A percentile compares a stretch with the other conserved stretches of the same genome.
Conservation (phyloP, 805 yeast genomes). For the Kluyveromyces siamensis region DNA sequence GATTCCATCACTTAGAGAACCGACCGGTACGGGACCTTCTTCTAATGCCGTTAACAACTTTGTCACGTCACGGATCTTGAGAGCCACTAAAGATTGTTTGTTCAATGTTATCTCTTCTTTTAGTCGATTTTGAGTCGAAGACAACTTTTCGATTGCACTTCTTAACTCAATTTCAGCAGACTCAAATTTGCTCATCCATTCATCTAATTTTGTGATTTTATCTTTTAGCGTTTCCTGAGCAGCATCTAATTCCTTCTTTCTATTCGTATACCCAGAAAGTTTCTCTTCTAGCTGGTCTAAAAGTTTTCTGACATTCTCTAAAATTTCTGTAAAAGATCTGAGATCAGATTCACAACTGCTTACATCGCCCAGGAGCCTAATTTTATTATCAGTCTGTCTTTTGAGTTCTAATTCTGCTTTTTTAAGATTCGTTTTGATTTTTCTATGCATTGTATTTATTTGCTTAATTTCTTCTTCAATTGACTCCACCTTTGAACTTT, state of each 20-base stretch:
- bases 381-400: slow-evolving; percentile 42
- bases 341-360: not conserved
- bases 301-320: not conserved
- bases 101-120: slow-evolving; percentile 33
- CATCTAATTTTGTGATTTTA: slow-evolving; percentile 19
- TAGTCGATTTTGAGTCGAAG: slow-evolving; percentile 30
- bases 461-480: slow-evolving; percentile 57
- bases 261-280: slow-evolving; percentile 43
- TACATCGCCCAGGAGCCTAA: slow-evolving; percentile 24
- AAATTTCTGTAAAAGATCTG: not conserved
- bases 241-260: slow-evolving; percentile 35
- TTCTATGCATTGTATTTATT: slow-evolving; percentile 44
- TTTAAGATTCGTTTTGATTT: slow-evolving; percentile 45
- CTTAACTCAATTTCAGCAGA: slow-evolving; percentile 60
- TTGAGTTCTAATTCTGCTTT: slow-evolving; percentile 58
- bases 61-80: slow-evolving; percentile 47
- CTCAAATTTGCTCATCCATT: slow-evolving; percentile 43
- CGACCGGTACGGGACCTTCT: not conserved
- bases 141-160: slow-evolving; percentile 52
- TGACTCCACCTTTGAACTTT: slow-evolving; percentile 75
- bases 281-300: slow-evolving; percentile 50
- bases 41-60: slow-evolving; percentile 19
- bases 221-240: slow-evolving; percentile 38
- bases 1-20: not conserved
- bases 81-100: slow-evolving; percentile 33